A percentile compares a stretch with the other conserved stretches of the same genome.
Evolutionary conservation across 2,329 filamentous ascomycete genomes (phyloP).

Genomic region (Colletotrichum melonis): DNA sequence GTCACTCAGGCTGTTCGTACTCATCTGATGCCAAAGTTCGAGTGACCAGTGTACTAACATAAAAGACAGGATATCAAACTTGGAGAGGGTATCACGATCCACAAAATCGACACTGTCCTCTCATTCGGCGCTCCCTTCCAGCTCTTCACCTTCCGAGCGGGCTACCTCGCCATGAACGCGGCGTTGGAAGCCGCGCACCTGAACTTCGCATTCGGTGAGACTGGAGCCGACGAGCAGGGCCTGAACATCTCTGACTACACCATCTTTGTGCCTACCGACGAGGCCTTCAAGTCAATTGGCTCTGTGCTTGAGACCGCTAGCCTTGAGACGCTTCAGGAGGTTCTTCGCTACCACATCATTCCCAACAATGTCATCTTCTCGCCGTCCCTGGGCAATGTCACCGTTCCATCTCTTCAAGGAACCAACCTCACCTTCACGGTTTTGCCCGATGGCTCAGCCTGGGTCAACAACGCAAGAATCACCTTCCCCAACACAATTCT

Average conservation of each 20-base stretch:
- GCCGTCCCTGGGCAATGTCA: conserved; percentile 42
- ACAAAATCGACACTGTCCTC: conserved; percentile 44
- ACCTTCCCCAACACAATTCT: conserved; percentile 44
- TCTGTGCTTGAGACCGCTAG: conserved; percentile 41
- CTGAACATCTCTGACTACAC: conserved; percentile 69
- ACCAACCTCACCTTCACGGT: conserved; percentile 44
- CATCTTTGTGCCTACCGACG: conserved; percentile 82
- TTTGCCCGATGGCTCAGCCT: conserved; percentile 42
- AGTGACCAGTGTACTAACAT: neutral
- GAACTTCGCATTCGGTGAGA: conserved; percentile 40
- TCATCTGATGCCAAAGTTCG: neutral
- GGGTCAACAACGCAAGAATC: conserved; percentile 47
- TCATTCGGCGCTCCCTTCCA: conserved; percentile 44
- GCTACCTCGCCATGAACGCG: conserved; percentile 43
- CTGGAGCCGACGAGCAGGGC: conserved; percentile 34
- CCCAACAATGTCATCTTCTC: conserved; percentile 46
- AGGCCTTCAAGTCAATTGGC: conserved; percentile 71
- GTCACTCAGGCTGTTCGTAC: conserved; percentile 45
- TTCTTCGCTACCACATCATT: conserved; percentile 46
- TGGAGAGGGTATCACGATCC: conserved; percentile 43
- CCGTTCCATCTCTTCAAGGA: conserved; percentile 39
- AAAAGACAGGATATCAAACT: conserved; percentile 42
- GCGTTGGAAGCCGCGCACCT: conserved; percentile 43
- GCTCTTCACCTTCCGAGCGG: conserved; percentile 43
- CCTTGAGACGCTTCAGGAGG: conserved; percentile 40